Conservation (phyloP, 176 grass and related monocot species). For the Secale cereale region DNA sequence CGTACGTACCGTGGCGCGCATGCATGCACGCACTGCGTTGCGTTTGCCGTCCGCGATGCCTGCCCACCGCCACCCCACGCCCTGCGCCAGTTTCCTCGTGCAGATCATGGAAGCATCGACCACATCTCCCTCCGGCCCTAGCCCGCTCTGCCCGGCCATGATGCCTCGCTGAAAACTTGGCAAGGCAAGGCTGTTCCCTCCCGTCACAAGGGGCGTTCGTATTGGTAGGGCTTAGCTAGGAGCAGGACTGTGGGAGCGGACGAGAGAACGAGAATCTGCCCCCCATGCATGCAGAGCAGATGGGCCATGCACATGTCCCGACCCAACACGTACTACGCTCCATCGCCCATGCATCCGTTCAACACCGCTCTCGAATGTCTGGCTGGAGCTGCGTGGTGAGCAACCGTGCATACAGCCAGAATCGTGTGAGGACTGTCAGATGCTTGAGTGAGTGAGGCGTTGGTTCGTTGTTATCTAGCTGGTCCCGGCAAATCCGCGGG, state of each 20-base stretch:
- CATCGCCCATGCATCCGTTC: neutral
- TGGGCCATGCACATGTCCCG: neutral
- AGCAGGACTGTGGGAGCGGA: neutral
- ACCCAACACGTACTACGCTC: neutral
- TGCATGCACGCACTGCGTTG: neutral
- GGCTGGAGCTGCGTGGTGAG: neutral
- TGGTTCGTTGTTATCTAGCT: neutral
- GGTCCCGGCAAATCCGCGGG: neutral
- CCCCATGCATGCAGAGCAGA: neutral
- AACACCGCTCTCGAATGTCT: neutral
- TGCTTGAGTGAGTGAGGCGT: neutral
- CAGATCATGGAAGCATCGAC: constrained; percentile 20
- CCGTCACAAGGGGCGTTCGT: neutral
- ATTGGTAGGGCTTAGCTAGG: neutral
- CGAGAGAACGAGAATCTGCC: constrained; percentile 4
- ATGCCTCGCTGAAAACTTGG: neutral
- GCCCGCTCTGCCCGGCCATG: neutral
- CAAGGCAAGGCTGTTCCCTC: neutral
- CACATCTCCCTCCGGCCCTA: neutral
- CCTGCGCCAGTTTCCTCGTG: neutral
- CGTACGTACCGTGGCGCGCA: neutral
- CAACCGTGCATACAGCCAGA: neutral
- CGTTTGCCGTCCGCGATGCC: neutral
- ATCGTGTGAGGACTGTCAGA: neutral
- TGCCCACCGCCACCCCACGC: neutral